Conservation (phyloP, 805 yeast species). For the Kockiozyma suomiensis region DNA sequence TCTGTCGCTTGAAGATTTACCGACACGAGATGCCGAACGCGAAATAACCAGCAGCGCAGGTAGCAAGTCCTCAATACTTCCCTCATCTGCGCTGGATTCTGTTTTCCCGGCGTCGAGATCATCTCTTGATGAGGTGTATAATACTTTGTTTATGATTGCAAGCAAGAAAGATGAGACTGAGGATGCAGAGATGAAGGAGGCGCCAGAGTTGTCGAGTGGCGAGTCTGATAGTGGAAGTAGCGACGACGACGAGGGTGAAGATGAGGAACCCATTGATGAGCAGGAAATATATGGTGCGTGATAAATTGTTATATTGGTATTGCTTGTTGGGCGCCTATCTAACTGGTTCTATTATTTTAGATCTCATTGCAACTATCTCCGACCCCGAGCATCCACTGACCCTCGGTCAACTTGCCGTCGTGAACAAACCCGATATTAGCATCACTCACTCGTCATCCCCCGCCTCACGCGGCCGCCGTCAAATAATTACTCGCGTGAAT, state of each 20-base stretch:
- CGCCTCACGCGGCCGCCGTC: constrained; percentile 26
- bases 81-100: constrained; percentile 27
- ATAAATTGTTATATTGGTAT: not conserved
- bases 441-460: constrained; percentile 61
- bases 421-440: constrained; percentile 76
- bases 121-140: constrained; percentile 4
- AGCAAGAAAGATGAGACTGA: constrained; percentile 39
- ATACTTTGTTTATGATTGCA: constrained; percentile 32
- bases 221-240: constrained; percentile 33
- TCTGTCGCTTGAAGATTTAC: constrained; percentile 72
- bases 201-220: constrained; percentile 23
- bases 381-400: constrained; percentile 98
- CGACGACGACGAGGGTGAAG: constrained; percentile 34
- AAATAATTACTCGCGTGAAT: constrained; percentile 69
- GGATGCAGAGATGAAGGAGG: constrained; percentile 23
- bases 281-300: constrained; percentile 74
- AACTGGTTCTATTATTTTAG: constrained; percentile 26
- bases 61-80: not conserved
- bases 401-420: constrained; percentile 91
- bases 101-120: constrained; percentile 10
- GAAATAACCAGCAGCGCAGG: not conserved
- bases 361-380: constrained; percentile 78
- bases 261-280: constrained; percentile 69
- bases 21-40: constrained; percentile 54
- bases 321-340: not conserved